Evolutionary conservation across 768 basidiomycete species (phyloP).

Genomic region (Mycena galericulata): DNA sequence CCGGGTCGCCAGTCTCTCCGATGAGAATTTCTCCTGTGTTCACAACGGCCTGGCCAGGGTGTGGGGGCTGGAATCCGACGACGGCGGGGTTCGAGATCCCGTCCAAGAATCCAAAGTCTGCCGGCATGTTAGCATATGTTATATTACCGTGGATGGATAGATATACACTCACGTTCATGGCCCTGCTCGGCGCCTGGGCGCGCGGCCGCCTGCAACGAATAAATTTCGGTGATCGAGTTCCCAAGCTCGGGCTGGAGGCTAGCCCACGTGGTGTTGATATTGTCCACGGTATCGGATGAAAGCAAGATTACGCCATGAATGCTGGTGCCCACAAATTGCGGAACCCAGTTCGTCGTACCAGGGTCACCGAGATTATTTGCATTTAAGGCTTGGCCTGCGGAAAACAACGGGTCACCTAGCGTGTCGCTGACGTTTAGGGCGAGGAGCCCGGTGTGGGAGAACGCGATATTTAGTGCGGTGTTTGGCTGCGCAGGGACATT

Average conservation of each 20-base stretch:
- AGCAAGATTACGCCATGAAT: conserved; percentile 8
- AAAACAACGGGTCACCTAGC: conserved; percentile 52
- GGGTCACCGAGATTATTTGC: not conserved
- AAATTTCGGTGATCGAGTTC: conserved; percentile 24
- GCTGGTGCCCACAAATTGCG: conserved; percentile 1
- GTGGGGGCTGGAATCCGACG: conserved; percentile 23
- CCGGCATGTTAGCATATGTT: not conserved
- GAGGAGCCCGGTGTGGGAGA: conserved; percentile 60
- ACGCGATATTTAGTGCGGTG: conserved; percentile 63
- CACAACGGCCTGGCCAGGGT: conserved; percentile 27
- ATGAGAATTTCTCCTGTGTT: conserved; percentile 32
- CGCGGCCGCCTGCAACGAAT: conserved; percentile 31
- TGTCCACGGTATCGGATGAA: not conserved
- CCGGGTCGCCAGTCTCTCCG: conserved; percentile 41
- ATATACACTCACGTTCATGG: conserved; percentile 45
- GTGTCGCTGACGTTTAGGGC: conserved; percentile 57
- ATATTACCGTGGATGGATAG: not conserved
- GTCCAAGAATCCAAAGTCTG: conserved; percentile 37
- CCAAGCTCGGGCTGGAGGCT: conserved; percentile 25
- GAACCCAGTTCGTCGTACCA: not conserved
- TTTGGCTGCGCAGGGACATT: conserved; percentile 39
- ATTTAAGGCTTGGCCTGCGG: conserved; percentile 49
- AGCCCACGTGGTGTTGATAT: not conserved
- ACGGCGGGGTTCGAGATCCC: conserved; percentile 35
- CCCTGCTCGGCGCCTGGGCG: conserved; percentile 38